Evolutionary conservation across 345 rosid species (phyloP).

Genomic region (Salix brachista): DNA sequence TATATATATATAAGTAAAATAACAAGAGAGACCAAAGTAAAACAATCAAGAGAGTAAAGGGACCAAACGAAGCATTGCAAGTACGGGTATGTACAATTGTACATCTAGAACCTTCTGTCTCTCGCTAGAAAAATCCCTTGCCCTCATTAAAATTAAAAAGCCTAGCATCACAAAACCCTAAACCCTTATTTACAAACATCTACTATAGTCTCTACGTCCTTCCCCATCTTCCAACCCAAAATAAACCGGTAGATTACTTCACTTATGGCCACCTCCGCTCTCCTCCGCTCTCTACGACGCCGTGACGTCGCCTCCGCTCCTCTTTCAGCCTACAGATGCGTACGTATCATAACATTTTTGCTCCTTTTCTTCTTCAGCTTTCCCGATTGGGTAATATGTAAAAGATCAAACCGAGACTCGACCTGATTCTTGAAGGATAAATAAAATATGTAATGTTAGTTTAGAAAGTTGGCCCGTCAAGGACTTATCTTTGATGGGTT

Average conservation of each 20-base stretch:
- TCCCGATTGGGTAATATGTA: not conserved
- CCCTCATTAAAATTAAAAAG: not conserved
- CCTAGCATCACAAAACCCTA: conserved; percentile 14
- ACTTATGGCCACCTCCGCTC: conserved; percentile 57
- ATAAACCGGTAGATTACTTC: not conserved
- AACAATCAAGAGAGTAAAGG: not conserved
- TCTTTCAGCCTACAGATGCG: conserved; percentile 56
- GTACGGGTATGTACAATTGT: not conserved
- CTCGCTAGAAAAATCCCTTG: not conserved
- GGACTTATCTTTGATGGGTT: not conserved
- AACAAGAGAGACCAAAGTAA: not conserved
- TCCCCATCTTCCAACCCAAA: too few species aligned
- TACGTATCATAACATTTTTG: conserved; percentile 22
- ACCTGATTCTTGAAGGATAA: not conserved
- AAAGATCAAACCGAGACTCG: not conserved
- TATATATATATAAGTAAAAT: not conserved
- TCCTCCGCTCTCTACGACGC: conserved; percentile 67
- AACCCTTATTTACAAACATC: conserved; percentile 8
- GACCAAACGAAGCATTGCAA: not conserved
- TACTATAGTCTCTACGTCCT: not conserved
- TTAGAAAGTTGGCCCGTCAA: not conserved
- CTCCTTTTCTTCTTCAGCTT: not conserved
- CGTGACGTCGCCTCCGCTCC: conserved; percentile 60
- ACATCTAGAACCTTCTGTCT: conserved; percentile 15
- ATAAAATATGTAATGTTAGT: not conserved